A percentile compares a stretch with the other conserved stretches of the same genome.
These are phyloP conservation scores for Phytophthora hibernalis DNA, from an alignment of 352 stramenopile genomes.

Conservation along the genomic window DNA sequence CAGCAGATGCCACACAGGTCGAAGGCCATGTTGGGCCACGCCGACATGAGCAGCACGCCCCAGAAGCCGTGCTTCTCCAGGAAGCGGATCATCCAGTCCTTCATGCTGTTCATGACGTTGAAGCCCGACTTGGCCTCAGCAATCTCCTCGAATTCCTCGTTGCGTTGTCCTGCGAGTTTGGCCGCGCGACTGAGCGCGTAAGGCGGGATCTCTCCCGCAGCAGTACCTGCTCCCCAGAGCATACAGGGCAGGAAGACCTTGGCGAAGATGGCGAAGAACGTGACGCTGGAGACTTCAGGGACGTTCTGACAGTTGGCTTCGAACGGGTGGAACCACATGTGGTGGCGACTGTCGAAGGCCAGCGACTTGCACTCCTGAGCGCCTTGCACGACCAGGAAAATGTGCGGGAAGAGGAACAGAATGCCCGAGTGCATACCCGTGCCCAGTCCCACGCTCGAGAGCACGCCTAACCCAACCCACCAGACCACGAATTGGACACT, in stretches of 20 bases:
- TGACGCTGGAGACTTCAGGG: constrained; percentile 56
- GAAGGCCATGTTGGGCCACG: constrained; percentile 96
- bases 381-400: constrained; percentile 92
- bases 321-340: constrained; percentile 93
- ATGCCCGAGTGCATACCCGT: constrained; percentile 95
- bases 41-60: constrained; percentile 93
- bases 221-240: constrained; percentile 94
- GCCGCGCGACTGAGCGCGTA: constrained; percentile 93
- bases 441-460: constrained; percentile 94
- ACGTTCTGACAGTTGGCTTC: constrained; percentile 69
- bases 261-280: constrained; percentile 88
- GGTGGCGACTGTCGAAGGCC: constrained; percentile 85
- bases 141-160: constrained; percentile 92
- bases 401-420: constrained; percentile 95
- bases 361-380: constrained; percentile 89
- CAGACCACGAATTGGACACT: constrained; percentile 91
- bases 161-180: constrained; percentile 81
- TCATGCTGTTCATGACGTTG: constrained; percentile 92
- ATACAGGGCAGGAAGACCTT: constrained; percentile 92
- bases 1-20: constrained; percentile 96
- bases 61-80: constrained; percentile 93
- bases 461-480: constrained; percentile 94
- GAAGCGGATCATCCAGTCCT: constrained; percentile 94
- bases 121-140: constrained; percentile 82
- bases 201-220: constrained; percentile 94